Base-by-base conservation (phyloP, 345 rosid species). In the Xanthoceras sorbifolium region DNA sequence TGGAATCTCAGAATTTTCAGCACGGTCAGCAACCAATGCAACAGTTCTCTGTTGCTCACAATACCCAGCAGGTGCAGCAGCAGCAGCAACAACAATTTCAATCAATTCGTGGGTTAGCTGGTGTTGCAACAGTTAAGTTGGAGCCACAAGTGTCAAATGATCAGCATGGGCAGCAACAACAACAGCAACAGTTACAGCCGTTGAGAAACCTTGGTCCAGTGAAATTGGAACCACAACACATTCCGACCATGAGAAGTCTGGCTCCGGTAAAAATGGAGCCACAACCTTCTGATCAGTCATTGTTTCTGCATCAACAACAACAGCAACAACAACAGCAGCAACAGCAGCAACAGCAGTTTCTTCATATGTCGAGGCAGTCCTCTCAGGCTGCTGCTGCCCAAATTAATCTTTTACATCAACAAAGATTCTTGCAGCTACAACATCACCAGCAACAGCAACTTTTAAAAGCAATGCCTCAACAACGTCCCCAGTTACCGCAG, bases 321-420 rank as follows among this genome's bases (percentile, higher is more conserved):
- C 84, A 84, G 4, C 91, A 87, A n/a, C 97, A 90, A 0, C 97
- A 87, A 25, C 97, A 90, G 62, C 97, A 85, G 15, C 97, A 86
- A 28, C 94, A 90, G 9, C 90, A 87, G 22, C 92, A 87, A 60
- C 93, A 87, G 67, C 98, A 94, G 48, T 84, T 91, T 67, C 89
- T 92, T 78, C 92, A 89, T 59, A 84, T 97, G 93, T 85, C 96
- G 4, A 87, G 99, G 83, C 98, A 91, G 81, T 81, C 97, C 78
- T 85, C 96, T 9, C 98, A 90, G 66, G 90, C 92, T 67, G 86
- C 91, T 46, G 89, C 81, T 11, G 87, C 87, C 7, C 98, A 89
- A 44, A 82, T 97, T 31, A 97, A 86, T 82, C 84, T 92, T 72
- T 48, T 91, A 54, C 87, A 90, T 0, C 99, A 91, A 77, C 98